Evolutionary conservation across 1,139 yeast species (phyloP).

Genomic region (Arxiozyma slooffiae): DNA sequence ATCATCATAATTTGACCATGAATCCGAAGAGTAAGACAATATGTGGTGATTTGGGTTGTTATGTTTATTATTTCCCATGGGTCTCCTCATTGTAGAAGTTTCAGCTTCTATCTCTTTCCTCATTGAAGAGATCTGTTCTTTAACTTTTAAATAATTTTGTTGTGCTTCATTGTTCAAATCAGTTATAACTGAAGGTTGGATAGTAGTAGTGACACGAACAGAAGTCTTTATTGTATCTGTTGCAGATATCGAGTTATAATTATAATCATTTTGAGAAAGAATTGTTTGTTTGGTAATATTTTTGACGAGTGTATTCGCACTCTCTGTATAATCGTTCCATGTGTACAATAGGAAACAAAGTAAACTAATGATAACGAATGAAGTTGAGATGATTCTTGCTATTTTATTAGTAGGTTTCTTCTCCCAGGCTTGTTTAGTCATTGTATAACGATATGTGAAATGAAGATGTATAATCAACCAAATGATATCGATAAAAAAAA

Average conservation of each 20-base stretch:
- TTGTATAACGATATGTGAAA: no score
- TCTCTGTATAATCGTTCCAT: slow-evolving; percentile 11
- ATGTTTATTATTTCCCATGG: neutral
- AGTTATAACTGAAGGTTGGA: neutral
- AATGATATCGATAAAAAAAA: no score
- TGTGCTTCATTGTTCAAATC: slow-evolving; percentile 4
- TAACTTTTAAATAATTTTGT: slow-evolving; percentile 10
- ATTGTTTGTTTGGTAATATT: neutral
- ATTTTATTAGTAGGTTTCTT: neutral
- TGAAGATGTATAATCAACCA: no score
- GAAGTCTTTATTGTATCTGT: neutral
- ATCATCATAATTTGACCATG: neutral
- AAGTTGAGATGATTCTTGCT: slow-evolving; percentile 5
- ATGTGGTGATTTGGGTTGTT: neutral
- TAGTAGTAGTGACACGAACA: neutral
- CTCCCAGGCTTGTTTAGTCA: neutral
- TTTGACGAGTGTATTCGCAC: neutral
- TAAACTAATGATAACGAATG: slow-evolving; percentile 7
- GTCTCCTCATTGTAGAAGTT: neutral
- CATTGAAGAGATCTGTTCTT: slow-evolving; percentile 14
- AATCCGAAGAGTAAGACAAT: neutral
- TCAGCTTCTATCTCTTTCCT: slow-evolving; percentile 8
- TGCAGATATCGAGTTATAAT: neutral
- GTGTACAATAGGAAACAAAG: slow-evolving; percentile 6
- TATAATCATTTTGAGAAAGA: neutral